Percentiles rank a stretch among this genome's conserved stretches.
These are phyloP conservation scores for Fusarium sp. DNA, from an alignment of 2,329 filamentous ascomycete genomes.

Conservation along the genomic window DNA sequence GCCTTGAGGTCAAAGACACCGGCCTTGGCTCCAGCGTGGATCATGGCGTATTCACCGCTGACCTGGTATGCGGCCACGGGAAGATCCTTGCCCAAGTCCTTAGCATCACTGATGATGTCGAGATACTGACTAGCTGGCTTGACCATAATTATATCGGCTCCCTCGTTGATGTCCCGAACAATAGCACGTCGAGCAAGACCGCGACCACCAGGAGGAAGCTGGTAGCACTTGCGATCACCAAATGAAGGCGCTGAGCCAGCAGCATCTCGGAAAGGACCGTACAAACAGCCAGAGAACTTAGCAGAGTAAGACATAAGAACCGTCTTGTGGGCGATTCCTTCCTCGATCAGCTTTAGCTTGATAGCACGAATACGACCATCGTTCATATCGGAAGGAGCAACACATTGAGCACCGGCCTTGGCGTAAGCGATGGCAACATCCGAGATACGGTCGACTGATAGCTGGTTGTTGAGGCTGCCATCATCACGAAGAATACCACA, in stretches of 20 bases:
- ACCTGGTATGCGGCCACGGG: conserved; percentile 97
- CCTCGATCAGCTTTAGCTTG: conserved; percentile 96
- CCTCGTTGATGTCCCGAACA: conserved; percentile 87
- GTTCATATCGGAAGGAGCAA: conserved; percentile 98
- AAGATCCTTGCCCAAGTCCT: conserved; percentile 90
- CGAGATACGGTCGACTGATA: conserved; percentile 93
- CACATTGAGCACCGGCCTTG: conserved; percentile 94
- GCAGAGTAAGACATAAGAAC: conserved; percentile 98
- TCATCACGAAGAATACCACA: conserved; percentile 96
- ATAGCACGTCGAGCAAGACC: conserved; percentile 94
- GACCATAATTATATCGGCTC: conserved; percentile 98
- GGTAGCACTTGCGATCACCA: conserved; percentile 96
- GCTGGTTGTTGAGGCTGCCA: conserved; percentile 89
- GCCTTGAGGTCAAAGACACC: conserved; percentile 95
- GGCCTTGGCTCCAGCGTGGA: conserved; percentile 93
- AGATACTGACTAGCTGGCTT: conserved; percentile 97
- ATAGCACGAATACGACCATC: conserved; percentile 97
- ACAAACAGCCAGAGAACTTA: conserved; percentile 96
- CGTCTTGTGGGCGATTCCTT: conserved; percentile 90
- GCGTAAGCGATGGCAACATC: conserved; percentile 99
- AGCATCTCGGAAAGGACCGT: conserved; percentile 96
- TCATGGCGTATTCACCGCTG: conserved; percentile 97
- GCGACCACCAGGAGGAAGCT: conserved; percentile 91
- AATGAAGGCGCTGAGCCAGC: conserved; percentile 92
- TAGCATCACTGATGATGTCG: conserved; percentile 97